Base-by-base conservation (phyloP, 345 rosid genomes). In the Crucihimalaya himalaica region DNA sequence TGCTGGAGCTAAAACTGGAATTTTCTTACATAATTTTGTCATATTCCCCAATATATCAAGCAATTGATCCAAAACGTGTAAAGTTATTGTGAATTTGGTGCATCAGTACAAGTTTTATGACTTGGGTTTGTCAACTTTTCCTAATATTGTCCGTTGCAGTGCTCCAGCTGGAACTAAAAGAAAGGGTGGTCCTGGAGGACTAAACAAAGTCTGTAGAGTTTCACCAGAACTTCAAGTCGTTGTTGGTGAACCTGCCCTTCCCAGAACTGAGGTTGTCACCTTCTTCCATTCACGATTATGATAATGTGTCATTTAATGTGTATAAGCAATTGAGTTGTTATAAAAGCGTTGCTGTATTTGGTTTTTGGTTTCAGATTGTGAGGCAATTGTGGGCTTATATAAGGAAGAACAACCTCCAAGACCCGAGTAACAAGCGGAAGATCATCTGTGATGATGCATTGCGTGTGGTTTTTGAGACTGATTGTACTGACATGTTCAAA, bases 401-500 rank as follows among this genome's bases (percentile, higher is more conserved):
- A 79, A 88, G 97, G 86, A 94, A 94, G 78, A 86, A 91, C 83
- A 91, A 86, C 80, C 98, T 94, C 72, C 98, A 94, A 83, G 97
- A 94, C 68, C 98, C 98, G 25, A 91, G 95, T 77, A 94, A 94
- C 87, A 94, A 89, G 89, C 84, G 97, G 71, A 94, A 94, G 87
- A 94, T 94, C 65, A 91, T 94, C 46, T 94, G 97, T 56, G 96
- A 94, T 83, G 97, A 91, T 72, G 95, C 96, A 15, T 72, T 94
- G 34, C 96, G 97, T 15, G 67, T 89, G 56, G 95, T 94, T 7
- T 94, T 91, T 65, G 98, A 94, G 86, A 89, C 96, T 13, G 98
- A 91, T 79, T 94, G 96, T 75, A 94, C 98, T 31, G 98, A 94
- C 84, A 94, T 94, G 98, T 94, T 94, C 84, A 91, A 89, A 82